A percentile compares a stretch with the other conserved stretches of the same genome.
Evolutionary conservation across 164 flowering plant genomes (phyloP).

Genomic region (Sextonia rubra): DNA sequence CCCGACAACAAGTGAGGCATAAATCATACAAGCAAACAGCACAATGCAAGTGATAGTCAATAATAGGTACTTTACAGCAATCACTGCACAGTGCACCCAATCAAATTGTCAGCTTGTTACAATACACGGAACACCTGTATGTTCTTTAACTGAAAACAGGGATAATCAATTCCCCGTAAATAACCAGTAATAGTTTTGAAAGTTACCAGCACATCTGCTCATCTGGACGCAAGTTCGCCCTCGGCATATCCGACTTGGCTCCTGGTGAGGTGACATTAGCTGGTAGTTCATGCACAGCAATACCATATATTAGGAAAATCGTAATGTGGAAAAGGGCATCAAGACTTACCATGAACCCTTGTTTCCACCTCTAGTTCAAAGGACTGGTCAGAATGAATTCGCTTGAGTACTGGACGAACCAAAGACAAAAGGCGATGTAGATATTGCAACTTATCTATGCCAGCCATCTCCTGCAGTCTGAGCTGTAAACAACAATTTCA

Average conservation of each 20-base stretch:
- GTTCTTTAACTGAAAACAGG: not conserved
- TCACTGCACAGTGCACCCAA: conserved; percentile 64
- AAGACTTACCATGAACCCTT: conserved; percentile 55
- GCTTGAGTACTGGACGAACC: conserved; percentile 80
- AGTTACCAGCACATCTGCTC: conserved; percentile 98
- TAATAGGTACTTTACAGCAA: conserved; percentile 74
- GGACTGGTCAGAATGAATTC: conserved; percentile 69
- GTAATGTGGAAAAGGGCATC: not conserved
- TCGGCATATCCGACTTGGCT: conserved; percentile 50
- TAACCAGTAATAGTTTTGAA: not conserved
- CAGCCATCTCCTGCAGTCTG: conserved; percentile 68
- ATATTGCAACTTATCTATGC: conserved; percentile 68
- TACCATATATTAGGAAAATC: not conserved
- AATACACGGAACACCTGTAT: not conserved
- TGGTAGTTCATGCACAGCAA: not conserved
- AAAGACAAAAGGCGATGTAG: conserved; percentile 67
- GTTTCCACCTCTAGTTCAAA: conserved; percentile 76
- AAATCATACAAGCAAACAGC: conserved; percentile 76
- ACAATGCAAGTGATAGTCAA: conserved; percentile 94
- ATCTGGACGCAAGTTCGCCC: conserved; percentile 71
- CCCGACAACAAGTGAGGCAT: conserved; percentile 84
- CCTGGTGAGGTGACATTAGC: conserved; percentile 38
- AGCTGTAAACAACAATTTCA: conserved; percentile 37
- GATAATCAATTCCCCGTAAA: not conserved
- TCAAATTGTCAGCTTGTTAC: not conserved